Percentiles rank a stretch among this genome's conserved stretches.
Conservation (phyloP, 768 basidiomycete genomes). For the Chalciporus chontae region DNA sequence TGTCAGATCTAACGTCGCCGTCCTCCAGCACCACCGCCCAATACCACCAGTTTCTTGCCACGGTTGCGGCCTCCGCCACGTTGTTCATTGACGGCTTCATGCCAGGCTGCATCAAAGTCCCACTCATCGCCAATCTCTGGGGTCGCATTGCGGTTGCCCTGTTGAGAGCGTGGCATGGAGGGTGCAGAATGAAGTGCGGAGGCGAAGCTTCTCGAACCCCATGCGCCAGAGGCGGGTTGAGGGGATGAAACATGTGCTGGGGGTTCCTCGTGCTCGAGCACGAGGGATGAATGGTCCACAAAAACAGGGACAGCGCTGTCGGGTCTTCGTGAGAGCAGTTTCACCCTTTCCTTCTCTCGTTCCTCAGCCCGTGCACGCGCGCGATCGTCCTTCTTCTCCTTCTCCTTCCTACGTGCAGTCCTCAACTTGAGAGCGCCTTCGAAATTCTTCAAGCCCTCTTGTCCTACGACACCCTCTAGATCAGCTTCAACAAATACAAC, state of each 20-base stretch:
- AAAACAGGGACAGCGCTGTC: conserved; percentile 10
- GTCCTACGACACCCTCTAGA: conserved; percentile 71
- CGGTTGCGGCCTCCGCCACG: conserved; percentile 54
- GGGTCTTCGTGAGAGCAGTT: conserved; percentile 26
- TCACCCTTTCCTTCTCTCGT: conserved; percentile 56
- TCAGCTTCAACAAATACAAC: conserved; percentile 93
- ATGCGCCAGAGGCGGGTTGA: conserved; percentile 48
- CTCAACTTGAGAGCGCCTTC: conserved; percentile 79
- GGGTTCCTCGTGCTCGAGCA: conserved; percentile 14
- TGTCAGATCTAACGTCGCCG: conserved; percentile 36
- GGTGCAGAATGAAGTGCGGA: conserved; percentile 60
- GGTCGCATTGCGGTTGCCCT: conserved; percentile 25
- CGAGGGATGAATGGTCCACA: conserved; percentile 5
- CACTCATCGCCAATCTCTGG: conserved; percentile 54
- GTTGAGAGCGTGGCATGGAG: conserved; percentile 44
- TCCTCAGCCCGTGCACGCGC: conserved; percentile 79
- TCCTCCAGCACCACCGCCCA: conserved; percentile 62
- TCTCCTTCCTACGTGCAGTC: conserved; percentile 70
- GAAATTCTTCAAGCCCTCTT: conserved; percentile 74
- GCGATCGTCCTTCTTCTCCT: conserved; percentile 81
- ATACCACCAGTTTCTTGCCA: conserved; percentile 62
- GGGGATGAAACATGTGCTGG: conserved; percentile 4
- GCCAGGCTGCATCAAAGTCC: conserved; percentile 78
- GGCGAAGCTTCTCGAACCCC: conserved; percentile 82
- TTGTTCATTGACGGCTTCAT: conserved; percentile 61